A percentile compares a stretch with the other conserved stretches of the same genome.
Conservation (phyloP, 2,329 filamentous ascomycete genomes). For the Fusarium poae region DNA sequence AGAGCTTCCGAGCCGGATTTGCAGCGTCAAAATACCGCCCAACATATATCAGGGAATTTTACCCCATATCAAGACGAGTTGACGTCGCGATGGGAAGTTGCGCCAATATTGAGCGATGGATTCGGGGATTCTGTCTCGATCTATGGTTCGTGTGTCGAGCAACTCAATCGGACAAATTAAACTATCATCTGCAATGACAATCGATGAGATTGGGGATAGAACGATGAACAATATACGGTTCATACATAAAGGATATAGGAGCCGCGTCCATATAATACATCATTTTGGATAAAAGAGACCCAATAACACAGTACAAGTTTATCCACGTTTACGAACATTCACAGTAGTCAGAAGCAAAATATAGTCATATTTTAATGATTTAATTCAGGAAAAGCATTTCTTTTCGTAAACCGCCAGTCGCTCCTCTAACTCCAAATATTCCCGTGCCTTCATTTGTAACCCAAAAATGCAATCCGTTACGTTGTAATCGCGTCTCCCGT, state of each 20-base stretch:
- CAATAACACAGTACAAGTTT: not conserved
- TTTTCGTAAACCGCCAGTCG: constrained; percentile 34
- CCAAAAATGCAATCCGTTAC: constrained; percentile 33
- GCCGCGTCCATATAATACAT: not conserved
- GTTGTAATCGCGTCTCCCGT: constrained; percentile 24
- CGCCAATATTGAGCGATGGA: not conserved
- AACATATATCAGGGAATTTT: not conserved
- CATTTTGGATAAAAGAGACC: not conserved
- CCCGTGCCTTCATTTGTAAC: constrained; percentile 18
- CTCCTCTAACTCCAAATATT: constrained; percentile 40
- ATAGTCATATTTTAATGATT: constrained; percentile 8
- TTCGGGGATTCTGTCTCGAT: not conserved
- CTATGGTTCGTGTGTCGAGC: constrained; percentile 41
- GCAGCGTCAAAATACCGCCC: not conserved
- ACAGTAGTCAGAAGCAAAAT: not conserved
- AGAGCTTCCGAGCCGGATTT: not conserved
- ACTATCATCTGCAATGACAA: not conserved
- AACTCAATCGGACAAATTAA: constrained; percentile 46
- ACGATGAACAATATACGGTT: not conserved
- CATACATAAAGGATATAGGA: not conserved
- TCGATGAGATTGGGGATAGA: not conserved
- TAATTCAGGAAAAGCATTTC: constrained; percentile 29
- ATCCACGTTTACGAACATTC: not conserved
- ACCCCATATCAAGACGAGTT: constrained; percentile 32
- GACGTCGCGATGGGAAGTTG: constrained; percentile 37